phyloP scores from a whole-genome alignment of 352 stramenopile genomes.

The Pythium plurisporium region DNA sequence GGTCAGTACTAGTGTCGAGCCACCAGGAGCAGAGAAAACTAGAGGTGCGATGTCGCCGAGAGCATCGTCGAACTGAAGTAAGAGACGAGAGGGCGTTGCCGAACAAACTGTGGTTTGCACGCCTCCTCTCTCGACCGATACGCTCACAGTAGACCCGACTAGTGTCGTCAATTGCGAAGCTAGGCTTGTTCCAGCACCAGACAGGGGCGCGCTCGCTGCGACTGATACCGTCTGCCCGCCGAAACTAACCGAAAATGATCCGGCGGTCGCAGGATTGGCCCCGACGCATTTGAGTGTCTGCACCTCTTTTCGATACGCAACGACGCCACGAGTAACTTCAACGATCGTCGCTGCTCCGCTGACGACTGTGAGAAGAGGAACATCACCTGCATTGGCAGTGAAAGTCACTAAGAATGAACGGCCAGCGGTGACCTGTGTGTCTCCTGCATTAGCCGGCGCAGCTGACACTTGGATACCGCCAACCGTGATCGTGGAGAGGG shows the following conservation, averaged over 20 bases:
- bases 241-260: slow-evolving; percentile 60
- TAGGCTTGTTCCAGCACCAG: slow-evolving; percentile 28
- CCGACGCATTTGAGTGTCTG: slow-evolving; percentile 69
- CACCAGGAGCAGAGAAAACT: slow-evolving; percentile 27
- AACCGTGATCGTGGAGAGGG: slow-evolving; percentile 75
- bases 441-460: slow-evolving; percentile 26
- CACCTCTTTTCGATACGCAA: slow-evolving; percentile 57
- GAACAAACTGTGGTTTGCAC: slow-evolving; percentile 49
- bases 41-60: slow-evolving; percentile 59
- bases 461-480: slow-evolving; percentile 69
- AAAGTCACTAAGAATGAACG: slow-evolving; percentile 72
- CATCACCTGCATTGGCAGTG: slow-evolving; percentile 38
- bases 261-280: slow-evolving; percentile 27
- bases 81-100: slow-evolving; percentile 40
- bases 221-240: slow-evolving; percentile 30
- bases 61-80: slow-evolving; percentile 67
- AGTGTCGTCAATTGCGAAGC: slow-evolving; percentile 25
- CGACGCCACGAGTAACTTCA: slow-evolving; percentile 31
- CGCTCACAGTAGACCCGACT: slow-evolving; percentile 33
- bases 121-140: slow-evolving; percentile 29
- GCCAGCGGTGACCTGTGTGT: slow-evolving; percentile 26
- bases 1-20: slow-evolving; percentile 32
- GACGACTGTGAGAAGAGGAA: slow-evolving; percentile 34
- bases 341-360: slow-evolving; percentile 31
- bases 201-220: slow-evolving; percentile 40